These are phyloP conservation scores for Linnemannia schmuckeri DNA, from an alignment of 192 early-diverging fungal genomes.

Conservation along the genomic window DNA sequence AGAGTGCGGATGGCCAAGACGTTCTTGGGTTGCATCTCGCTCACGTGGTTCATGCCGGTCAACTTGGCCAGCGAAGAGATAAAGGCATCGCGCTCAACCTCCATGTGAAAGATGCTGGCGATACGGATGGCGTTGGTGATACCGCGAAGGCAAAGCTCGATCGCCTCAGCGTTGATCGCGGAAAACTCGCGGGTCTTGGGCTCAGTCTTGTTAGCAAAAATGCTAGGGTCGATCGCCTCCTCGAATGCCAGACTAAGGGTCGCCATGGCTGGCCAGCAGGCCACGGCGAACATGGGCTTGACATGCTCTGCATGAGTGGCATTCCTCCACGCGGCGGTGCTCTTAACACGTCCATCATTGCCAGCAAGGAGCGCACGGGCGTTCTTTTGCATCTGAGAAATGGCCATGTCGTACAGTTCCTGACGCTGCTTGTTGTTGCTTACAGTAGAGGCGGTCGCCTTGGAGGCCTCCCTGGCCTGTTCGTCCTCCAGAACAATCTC, in stretches of 20 bases:
- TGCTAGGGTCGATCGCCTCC: conserved; percentile 76
- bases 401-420: conserved; percentile 71
- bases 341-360: conserved; percentile 64
- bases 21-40: conserved; percentile 91
- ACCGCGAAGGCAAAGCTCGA: conserved; percentile 82
- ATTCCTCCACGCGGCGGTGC: conserved; percentile 64
- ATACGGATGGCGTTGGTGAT: conserved; percentile 85
- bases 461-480: conserved; percentile 62
- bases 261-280: conserved; percentile 90
- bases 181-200: conserved; percentile 58
- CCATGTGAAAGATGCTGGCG: conserved; percentile 87
- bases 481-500: conserved; percentile 97
- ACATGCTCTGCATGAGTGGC: conserved; percentile 90
- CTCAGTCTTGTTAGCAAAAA: conserved; percentile 36
- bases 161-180: conserved; percentile 66
- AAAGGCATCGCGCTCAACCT: conserved; percentile 92
- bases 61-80: conserved; percentile 90
- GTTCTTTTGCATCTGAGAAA: conserved; percentile 79
- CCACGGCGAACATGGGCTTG: conserved; percentile 90
- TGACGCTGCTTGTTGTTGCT: conserved; percentile 62
- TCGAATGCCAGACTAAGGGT: conserved; percentile 88
- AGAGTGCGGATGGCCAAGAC: conserved; percentile 89
- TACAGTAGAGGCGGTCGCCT: conserved; percentile 35
- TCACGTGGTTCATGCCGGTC: conserved; percentile 85
- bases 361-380: conserved; percentile 73